phyloP scores from a whole-genome alignment of 108 stramenopile species.

The Cylindrotheca closterium region DNA sequence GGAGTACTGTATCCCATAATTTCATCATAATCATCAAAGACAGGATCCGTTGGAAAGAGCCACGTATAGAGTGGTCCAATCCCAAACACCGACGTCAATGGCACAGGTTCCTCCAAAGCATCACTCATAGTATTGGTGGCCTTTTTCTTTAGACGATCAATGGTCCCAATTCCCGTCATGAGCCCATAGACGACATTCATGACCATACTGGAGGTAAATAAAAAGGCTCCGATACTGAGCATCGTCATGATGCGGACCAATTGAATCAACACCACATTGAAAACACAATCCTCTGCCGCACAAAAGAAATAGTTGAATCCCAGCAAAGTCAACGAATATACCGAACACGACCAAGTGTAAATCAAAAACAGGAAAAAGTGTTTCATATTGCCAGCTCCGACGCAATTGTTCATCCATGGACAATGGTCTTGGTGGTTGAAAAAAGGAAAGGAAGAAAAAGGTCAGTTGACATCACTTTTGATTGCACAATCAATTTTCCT shows the following conservation, averaged over 20 bases:
- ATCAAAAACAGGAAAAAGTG: constrained; percentile 94
- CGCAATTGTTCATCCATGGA: constrained; percentile 99
- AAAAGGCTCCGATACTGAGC: constrained; percentile 72
- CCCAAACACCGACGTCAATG: constrained; percentile 82
- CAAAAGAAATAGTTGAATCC: constrained; percentile 91
- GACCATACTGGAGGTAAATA: constrained; percentile 85
- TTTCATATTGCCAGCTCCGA: constrained; percentile 92
- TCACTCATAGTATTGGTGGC: constrained; percentile 72
- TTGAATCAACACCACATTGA: constrained; percentile 70
- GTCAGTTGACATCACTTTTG: not conserved
- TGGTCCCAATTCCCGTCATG: constrained; percentile 91
- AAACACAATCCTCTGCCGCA: constrained; percentile 73
- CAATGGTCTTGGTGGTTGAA: constrained; percentile 71
- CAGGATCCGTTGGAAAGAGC: constrained; percentile 78
- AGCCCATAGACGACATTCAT: constrained; percentile 91
- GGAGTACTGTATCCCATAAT: constrained; percentile 84
- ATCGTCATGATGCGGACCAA: constrained; percentile 84
- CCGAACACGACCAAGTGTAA: constrained; percentile 88
- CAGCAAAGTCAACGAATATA: constrained; percentile 78
- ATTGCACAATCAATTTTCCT: not conserved
- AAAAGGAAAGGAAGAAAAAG: not conserved
- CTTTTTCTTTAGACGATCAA: constrained; percentile 91
- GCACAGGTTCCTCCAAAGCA: constrained; percentile 76
- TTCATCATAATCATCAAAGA: constrained; percentile 83
- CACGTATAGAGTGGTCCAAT: constrained; percentile 72